A percentile compares a stretch with the other conserved stretches of the same genome.
Conservation (phyloP, 352 stramenopile genomes). For the Globisporangium mamillatum region DNA sequence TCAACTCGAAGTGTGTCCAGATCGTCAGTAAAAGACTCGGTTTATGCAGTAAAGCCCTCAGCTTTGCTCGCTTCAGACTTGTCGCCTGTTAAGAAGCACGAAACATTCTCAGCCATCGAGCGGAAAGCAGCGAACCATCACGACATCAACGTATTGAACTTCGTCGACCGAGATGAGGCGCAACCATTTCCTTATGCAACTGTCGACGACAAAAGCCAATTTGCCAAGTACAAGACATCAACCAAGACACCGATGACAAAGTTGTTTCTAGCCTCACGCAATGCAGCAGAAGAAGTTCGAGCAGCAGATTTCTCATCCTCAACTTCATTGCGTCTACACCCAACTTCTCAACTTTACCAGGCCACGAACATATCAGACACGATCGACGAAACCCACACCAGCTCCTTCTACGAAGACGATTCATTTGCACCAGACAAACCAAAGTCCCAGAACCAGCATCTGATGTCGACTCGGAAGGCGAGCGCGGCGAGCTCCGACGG, state of each 20-base stretch:
- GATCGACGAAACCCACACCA: not conserved
- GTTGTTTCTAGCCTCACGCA: not conserved
- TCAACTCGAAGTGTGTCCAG: not conserved
- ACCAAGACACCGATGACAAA: slow-evolving; percentile 7
- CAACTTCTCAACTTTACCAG: not conserved
- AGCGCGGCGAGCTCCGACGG: not conserved
- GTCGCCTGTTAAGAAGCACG: slow-evolving; percentile 10
- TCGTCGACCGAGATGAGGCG: not conserved
- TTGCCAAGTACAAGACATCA: not conserved
- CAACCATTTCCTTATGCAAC: not conserved
- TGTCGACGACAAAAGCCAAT: not conserved
- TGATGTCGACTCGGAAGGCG: not conserved
- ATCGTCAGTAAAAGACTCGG: not conserved
- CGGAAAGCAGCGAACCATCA: not conserved
- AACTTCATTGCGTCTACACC: not conserved
- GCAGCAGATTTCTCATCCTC: not conserved
- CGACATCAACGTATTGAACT: not conserved
- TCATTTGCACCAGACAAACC: no score
- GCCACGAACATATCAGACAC: not conserved
- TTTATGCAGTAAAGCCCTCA: not conserved
- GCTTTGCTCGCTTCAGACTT: not conserved
- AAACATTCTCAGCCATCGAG: not conserved
- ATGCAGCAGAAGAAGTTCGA: not conserved
- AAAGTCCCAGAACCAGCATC: not conserved
- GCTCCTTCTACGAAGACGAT: not conserved